Conservation (phyloP, 345 rosid genomes). For the Gossypium anomalum region DNA sequence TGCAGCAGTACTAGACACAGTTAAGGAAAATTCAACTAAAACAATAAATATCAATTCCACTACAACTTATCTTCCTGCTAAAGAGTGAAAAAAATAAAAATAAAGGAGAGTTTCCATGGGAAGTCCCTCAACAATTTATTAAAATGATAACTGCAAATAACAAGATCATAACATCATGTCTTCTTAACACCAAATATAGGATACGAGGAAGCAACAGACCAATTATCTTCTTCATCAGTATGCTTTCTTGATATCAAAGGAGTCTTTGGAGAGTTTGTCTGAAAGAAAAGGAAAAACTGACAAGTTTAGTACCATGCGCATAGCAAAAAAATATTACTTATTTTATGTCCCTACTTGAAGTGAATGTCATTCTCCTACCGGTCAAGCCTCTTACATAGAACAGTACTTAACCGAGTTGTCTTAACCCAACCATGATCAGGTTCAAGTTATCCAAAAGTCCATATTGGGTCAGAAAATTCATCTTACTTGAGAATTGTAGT, state of each 20-base stretch:
- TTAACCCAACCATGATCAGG: neutral
- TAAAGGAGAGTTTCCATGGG: neutral
- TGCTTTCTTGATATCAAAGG: constrained; percentile 52
- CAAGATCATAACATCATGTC: neutral
- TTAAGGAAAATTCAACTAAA: constrained; percentile 47
- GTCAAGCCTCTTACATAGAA: neutral
- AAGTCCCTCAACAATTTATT: neutral
- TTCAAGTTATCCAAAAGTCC: neutral
- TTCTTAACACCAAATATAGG: constrained; percentile 30
- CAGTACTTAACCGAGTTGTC: too few species aligned
- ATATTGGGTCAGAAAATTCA: neutral
- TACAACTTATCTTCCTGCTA: neutral
- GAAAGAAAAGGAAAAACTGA: constrained; percentile 19
- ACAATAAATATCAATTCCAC: constrained; percentile 1
- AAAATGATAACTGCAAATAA: neutral
- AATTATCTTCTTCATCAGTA: constrained; percentile 74
- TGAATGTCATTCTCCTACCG: neutral
- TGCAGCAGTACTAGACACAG: constrained; percentile 54
- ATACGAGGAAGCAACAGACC: constrained; percentile 90
- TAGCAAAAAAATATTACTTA: too few species aligned
- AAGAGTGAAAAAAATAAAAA: neutral
- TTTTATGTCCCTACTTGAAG: neutral
- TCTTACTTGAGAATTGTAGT: neutral
- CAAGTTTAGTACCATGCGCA: constrained; percentile 5
- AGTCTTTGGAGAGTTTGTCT: constrained; percentile 49